A percentile compares a stretch with the other conserved stretches of the same genome.
These are phyloP conservation scores for Forsythia suspensa DNA, from an alignment of 257 asterid species.

Conservation along the genomic window DNA sequence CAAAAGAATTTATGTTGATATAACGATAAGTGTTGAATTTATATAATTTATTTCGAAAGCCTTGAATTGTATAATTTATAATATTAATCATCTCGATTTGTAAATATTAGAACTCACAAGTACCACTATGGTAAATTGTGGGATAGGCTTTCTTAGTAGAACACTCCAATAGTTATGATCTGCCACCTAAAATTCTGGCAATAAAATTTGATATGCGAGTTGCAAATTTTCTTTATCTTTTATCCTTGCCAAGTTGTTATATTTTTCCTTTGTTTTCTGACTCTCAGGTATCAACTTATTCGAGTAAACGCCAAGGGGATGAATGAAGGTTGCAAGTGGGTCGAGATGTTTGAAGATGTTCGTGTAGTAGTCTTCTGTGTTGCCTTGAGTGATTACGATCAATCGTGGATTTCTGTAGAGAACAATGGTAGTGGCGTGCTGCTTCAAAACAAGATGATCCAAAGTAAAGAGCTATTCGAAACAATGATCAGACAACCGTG, in stretches of 20 bases:
- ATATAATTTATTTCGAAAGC: too few relatives aligned
- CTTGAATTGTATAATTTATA: too few relatives aligned
- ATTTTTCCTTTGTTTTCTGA: constrained; percentile 4
- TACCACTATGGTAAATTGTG: background rate
- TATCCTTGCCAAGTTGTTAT: background rate
- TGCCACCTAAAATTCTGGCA: background rate
- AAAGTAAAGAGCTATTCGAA: constrained; percentile 71
- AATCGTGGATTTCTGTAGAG: constrained; percentile 50
- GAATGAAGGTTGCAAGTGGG: constrained; percentile 92
- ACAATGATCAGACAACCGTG: constrained; percentile 69
- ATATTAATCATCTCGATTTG: background rate
- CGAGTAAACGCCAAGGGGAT: constrained; percentile 83
- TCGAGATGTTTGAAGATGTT: constrained; percentile 95
- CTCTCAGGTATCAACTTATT: constrained; percentile 79
- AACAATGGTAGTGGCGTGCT: constrained; percentile 32
- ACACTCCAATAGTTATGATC: background rate
- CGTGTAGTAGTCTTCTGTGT: constrained; percentile 76
- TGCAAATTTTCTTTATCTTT: background rate
- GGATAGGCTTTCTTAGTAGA: background rate
- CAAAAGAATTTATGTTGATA: too few relatives aligned
- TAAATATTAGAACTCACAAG: background rate
- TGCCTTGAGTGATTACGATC: constrained; percentile 83
- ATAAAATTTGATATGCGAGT: background rate
- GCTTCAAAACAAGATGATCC: constrained; percentile 84
- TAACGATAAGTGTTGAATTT: too few relatives aligned